Evolutionary conservation across 345 rosid genomes (phyloP).

Genomic region (Ceriops tagal): DNA sequence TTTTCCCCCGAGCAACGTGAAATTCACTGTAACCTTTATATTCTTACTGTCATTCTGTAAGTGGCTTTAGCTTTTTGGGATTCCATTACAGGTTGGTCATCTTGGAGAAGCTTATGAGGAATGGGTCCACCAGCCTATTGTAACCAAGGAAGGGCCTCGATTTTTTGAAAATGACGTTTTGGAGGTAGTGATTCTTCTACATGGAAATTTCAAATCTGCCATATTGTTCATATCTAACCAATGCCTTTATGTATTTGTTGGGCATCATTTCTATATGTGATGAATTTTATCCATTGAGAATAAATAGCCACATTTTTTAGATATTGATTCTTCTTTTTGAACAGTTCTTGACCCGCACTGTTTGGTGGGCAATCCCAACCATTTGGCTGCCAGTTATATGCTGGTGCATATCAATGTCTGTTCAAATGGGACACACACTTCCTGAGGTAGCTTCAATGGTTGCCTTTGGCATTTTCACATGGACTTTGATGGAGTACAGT

Average conservation of each 20-base stretch:
- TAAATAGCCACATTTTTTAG: slow-evolving; percentile 8
- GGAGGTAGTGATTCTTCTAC: slow-evolving; percentile 55
- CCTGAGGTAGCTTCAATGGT: slow-evolving; percentile 53
- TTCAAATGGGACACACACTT: slow-evolving; percentile 54
- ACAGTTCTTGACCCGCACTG: slow-evolving; percentile 87
- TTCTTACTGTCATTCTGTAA: too few relatives aligned
- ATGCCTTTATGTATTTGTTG: not conserved
- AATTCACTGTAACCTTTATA: too few relatives aligned
- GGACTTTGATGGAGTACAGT: slow-evolving; percentile 87
- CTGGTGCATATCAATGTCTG: slow-evolving; percentile 58
- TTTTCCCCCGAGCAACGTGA: too few relatives aligned
- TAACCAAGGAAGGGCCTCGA: slow-evolving; percentile 85
- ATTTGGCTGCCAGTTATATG: slow-evolving; percentile 89
- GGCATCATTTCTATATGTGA: not conserved
- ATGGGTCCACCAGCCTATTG: slow-evolving; percentile 99
- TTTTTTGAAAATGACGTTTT: slow-evolving; percentile 79
- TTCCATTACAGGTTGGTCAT: slow-evolving; percentile 78
- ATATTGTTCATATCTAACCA: not conserved
- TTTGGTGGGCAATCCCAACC: slow-evolving; percentile 93
- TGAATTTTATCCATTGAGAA: not conserved
- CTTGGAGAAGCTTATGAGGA: slow-evolving; percentile 92
- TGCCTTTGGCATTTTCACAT: slow-evolving; percentile 58
- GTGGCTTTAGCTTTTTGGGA: slow-evolving; percentile 11
- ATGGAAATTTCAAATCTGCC: not conserved
- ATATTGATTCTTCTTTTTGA: slow-evolving; percentile 4